Conservation (phyloP, 164 flowering plant species). For the Stephania japonica region DNA sequence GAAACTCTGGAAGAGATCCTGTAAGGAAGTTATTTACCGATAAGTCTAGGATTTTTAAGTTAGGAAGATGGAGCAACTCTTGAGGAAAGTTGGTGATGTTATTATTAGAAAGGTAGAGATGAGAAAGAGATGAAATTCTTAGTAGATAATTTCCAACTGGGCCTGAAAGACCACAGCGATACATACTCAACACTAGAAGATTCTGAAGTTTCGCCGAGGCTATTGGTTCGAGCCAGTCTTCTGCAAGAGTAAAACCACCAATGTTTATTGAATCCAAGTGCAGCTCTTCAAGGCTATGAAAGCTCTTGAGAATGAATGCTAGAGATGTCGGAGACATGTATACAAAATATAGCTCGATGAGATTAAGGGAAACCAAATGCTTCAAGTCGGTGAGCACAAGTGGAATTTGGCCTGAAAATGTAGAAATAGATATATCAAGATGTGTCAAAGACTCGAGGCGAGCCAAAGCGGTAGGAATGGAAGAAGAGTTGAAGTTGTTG, state of each 20-base stretch:
- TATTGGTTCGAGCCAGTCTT: slow-evolving; percentile 24
- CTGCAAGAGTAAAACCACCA: slow-evolving; percentile 15
- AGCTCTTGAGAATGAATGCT: slow-evolving; percentile 15
- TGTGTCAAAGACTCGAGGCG: slow-evolving; percentile 21
- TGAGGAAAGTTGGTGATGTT: slow-evolving; percentile 20
- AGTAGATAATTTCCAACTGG: slow-evolving; percentile 14
- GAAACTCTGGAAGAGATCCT: slow-evolving; percentile 30
- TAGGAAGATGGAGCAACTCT: slow-evolving; percentile 20
- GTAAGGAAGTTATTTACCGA: slow-evolving; percentile 17
- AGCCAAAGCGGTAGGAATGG: slow-evolving; percentile 28
- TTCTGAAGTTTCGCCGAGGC: slow-evolving; percentile 24
- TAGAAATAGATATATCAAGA: slow-evolving; percentile 35
- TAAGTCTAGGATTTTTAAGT: slow-evolving; percentile 21
- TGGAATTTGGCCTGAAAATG: slow-evolving; percentile 38
- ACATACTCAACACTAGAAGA: slow-evolving; percentile 25
- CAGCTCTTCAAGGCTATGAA: slow-evolving; percentile 22
- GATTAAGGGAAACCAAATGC: slow-evolving; percentile 18
- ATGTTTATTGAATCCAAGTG: slow-evolving; percentile 29
- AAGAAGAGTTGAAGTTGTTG: slow-evolving; percentile 22
- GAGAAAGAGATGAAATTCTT: slow-evolving; percentile 15
- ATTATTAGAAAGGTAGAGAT: slow-evolving; percentile 19
- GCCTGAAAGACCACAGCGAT: slow-evolving; percentile 22
- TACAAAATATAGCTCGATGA: background rate
- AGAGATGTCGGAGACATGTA: background rate
- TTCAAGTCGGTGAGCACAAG: slow-evolving; percentile 23